Evolutionary conservation across 208 protist genomes (phyloP).

Genomic region (Vickermania ingenoplastis): DNA sequence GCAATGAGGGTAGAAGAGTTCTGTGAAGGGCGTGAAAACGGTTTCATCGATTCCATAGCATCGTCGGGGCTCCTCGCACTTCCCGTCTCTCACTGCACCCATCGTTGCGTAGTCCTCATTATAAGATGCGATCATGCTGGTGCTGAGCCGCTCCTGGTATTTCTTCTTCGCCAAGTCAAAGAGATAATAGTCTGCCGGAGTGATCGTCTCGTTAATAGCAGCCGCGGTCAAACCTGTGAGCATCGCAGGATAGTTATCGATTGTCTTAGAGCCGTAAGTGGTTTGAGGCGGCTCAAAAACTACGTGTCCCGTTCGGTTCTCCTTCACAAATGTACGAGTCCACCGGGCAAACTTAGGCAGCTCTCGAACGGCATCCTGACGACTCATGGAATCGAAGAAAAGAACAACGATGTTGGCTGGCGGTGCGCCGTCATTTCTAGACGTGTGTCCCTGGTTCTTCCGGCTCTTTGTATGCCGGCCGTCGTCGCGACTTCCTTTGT

Average conservation of each 20-base stretch:
- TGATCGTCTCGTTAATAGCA: background rate
- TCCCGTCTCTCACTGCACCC: background rate
- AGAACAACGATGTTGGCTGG: slow-evolving; percentile 1
- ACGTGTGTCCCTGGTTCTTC: too few species aligned
- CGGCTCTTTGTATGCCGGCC: too few species aligned
- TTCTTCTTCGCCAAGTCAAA: background rate
- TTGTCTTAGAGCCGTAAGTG: background rate
- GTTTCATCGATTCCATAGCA: too few species aligned
- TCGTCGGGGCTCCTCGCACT: too few species aligned
- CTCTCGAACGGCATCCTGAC: background rate
- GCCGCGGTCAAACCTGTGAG: background rate
- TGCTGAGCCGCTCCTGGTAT: background rate
- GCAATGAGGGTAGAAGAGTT: background rate
- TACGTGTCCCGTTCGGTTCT: background rate
- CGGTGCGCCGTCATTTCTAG: too few species aligned
- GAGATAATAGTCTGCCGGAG: background rate
- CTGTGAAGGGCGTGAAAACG: background rate
- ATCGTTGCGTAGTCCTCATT: background rate
- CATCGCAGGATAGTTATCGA: background rate
- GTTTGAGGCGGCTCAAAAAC: background rate
- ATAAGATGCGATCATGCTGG: background rate
- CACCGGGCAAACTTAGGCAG: slow-evolving; percentile 1
- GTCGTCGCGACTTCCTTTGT: too few species aligned
- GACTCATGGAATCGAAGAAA: background rate
- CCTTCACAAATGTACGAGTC: background rate